phyloP scores from a whole-genome alignment of 2,329 filamentous ascomycete genomes.

The Neofusicoccum cordaticola region DNA sequence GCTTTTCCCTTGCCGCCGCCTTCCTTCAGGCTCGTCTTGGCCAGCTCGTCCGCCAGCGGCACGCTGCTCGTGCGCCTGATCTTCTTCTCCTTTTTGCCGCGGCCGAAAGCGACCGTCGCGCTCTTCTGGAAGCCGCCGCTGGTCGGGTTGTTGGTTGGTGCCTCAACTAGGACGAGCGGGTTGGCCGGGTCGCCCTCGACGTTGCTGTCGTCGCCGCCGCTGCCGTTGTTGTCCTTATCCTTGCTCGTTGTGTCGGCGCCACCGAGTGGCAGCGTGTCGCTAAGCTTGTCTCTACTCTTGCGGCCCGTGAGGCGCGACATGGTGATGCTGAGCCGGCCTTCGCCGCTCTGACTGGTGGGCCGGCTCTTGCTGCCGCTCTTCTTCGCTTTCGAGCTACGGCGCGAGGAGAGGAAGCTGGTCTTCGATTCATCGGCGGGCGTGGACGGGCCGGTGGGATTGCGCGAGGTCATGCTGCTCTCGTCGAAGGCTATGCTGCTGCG shows the following conservation, averaged over 20 bases:
- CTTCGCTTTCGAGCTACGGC: conserved; percentile 31
- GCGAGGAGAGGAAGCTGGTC: conserved; percentile 29
- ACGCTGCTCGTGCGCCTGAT: conserved; percentile 25
- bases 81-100: conserved; percentile 26
- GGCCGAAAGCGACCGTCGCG: conserved; percentile 26
- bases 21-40: conserved; percentile 8
- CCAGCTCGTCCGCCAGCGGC: conserved; percentile 12
- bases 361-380: conserved; percentile 37
- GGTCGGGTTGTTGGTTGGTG: conserved; percentile 14
- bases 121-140: conserved; percentile 19
- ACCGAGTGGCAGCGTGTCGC: conserved; percentile 21
- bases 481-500: conserved; percentile 42
- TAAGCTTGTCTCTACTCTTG: conserved; percentile 43
- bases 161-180: conserved; percentile 15
- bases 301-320: conserved; percentile 39
- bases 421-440: conserved; percentile 46
- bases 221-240: neutral
- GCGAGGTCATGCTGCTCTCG: conserved; percentile 31
- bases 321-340: conserved; percentile 42
- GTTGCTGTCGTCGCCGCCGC: neutral
- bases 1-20: conserved; percentile 26
- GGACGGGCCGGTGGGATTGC: conserved; percentile 34
- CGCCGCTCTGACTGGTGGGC: conserved; percentile 41
- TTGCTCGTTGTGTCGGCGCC: conserved; percentile 25
- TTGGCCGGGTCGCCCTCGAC: conserved; percentile 5